A percentile compares a stretch with the other conserved stretches of the same genome.
These are phyloP conservation scores for Lachnellula arida DNA, from an alignment of 2,329 filamentous ascomycete species.

Conservation along the genomic window DNA sequence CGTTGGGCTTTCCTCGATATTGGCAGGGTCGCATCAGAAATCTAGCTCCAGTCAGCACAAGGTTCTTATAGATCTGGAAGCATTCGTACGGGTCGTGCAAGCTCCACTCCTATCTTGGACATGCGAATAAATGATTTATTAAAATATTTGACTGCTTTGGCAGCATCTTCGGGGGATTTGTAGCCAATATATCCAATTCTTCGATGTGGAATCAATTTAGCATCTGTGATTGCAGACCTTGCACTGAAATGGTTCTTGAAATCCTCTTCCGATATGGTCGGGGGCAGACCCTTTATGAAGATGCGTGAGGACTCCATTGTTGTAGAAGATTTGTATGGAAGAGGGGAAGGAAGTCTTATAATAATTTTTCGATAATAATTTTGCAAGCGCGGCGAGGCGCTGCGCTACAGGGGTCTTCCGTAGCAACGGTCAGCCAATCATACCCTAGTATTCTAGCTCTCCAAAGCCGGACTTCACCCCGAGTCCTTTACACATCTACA, in stretches of 20 bases:
- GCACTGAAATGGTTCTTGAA: constrained; percentile 84
- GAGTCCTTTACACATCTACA: too few species aligned
- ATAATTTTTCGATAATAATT: neutral
- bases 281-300: constrained; percentile 80
- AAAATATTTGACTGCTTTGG: constrained; percentile 86
- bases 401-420: too few species aligned
- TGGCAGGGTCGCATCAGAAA: constrained; percentile 34
- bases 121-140: constrained; percentile 93
- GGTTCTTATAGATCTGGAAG: neutral
- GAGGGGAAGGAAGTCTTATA: neutral
- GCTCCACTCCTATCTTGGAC: constrained; percentile 87
- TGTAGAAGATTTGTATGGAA: neutral
- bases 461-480: too few species aligned
- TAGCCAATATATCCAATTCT: constrained; percentile 96
- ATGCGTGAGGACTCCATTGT: constrained; percentile 54
- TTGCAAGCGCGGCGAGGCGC: too few species aligned
- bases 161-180: constrained; percentile 74
- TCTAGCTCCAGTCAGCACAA: constrained; percentile 21
- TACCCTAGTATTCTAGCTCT: too few species aligned
- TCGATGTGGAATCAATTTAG: constrained; percentile 83
- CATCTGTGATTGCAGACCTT: constrained; percentile 76
- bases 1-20: constrained; percentile 36
- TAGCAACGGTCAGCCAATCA: too few species aligned
- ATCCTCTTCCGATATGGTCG: constrained; percentile 76
- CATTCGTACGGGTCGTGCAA: constrained; percentile 70